Evolutionary conservation across 176 grass and related monocot species (phyloP), one percentile per base, ranked within the genome.

Genomic region (Oryza punctata): DNA sequence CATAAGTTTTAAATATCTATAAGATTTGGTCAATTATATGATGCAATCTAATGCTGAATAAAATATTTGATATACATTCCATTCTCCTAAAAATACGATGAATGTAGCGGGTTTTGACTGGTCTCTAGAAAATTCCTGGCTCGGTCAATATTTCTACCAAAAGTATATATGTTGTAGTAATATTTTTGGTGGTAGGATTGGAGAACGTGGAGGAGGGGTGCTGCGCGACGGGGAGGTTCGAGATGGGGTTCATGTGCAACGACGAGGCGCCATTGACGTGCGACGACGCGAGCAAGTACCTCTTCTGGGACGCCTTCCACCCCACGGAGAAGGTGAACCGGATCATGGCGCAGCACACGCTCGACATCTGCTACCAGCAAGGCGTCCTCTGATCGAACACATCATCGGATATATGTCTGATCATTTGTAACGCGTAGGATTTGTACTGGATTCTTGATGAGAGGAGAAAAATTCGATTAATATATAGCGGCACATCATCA

Each of bases 121-220:
- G 35, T 5, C 35, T 37, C 35, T 37, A 37, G 35, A 37, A 47
- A 47, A 13, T 47, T 50, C 2, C 4, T 50, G 47, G 15, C 3
- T 6, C 14, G 15, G 47, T 1, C 47, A 50, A n/a, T n/a, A n/a
- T n/a, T n/a, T n/a, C 15, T 6, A 4, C 16, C 47, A 0, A 6
- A 14, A 18, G 3, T 13, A 14, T 47, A n/a, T n/a, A n/a, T n/a
- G n/a, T n/a, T n/a, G 13, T 50, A 18, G 47, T 18, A 14, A 50
- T 50, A 4, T 50, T 14, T 54, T 21, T 33, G 4, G 50, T 0
- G 18, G 3, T 24, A 61, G 92, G 94, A 37, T 21, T 96, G 59
- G 94, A 93, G 86, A 93, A 96, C 83, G 94, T 97, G 38, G 87
- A 85, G 76, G 77, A 89, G 27, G 94, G 94, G 50, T 97, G 91